Evolutionary conservation across 192 early-diverging fungal genomes (phyloP).

Genomic region (Fimicolochytrium jonesii): DNA sequence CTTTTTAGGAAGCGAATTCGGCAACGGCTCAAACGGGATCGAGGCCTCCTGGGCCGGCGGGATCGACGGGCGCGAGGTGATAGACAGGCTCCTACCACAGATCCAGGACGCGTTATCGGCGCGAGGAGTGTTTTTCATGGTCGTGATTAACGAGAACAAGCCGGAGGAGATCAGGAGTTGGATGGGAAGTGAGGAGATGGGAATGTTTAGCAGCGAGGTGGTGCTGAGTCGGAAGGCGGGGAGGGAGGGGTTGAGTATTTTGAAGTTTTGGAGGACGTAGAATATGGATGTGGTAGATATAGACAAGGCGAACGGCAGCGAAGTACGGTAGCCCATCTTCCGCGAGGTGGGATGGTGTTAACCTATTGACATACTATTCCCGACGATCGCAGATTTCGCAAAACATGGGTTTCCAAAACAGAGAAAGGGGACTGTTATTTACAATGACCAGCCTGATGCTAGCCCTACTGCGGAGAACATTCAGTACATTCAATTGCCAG

Average conservation of each 20-base stretch:
- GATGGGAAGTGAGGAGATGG: constrained; percentile 38
- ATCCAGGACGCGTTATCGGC: constrained; percentile 64
- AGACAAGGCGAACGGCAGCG: too few species aligned
- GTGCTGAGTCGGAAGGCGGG: constrained; percentile 34
- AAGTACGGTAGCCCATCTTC: too few species aligned
- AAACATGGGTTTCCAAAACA: too few species aligned
- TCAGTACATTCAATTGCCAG: too few species aligned
- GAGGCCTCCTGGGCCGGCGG: constrained; percentile 94
- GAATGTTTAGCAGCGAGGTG: constrained; percentile 39
- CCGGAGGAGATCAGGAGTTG: constrained; percentile 81
- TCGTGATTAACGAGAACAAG: constrained; percentile 81
- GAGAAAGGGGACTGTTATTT: too few species aligned
- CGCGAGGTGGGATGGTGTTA: too few species aligned
- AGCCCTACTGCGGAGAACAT: too few species aligned
- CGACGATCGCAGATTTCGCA: too few species aligned
- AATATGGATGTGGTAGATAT: not conserved
- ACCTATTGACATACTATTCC: too few species aligned
- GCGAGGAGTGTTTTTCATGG: constrained; percentile 77
- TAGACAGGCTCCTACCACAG: constrained; percentile 72
- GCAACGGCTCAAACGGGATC: constrained; percentile 62
- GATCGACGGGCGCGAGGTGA: constrained; percentile 80
- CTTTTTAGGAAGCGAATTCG: too few species aligned
- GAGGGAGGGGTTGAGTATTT: constrained; percentile 27
- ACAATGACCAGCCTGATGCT: too few species aligned
- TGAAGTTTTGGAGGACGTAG: constrained; percentile 19